Evolutionary conservation across 352 stramenopile genomes (phyloP).

Genomic region (Pseudoperonospora humuli): DNA sequence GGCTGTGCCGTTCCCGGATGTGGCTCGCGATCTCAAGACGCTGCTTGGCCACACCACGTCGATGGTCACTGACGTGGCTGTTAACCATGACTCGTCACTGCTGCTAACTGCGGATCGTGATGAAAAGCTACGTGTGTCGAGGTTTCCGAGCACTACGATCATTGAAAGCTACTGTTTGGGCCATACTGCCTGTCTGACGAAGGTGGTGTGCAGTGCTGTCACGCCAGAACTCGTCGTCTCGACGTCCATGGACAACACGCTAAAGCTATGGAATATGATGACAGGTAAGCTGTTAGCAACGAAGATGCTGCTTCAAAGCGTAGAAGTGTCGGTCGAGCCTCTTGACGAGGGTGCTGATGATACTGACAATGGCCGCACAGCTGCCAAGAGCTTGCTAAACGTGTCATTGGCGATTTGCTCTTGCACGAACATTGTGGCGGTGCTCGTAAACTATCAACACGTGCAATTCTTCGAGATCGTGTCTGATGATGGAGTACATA

Average conservation of each 20-base stretch:
- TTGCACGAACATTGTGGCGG: constrained; percentile 43
- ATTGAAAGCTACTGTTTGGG: constrained; percentile 82
- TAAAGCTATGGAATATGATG: constrained; percentile 68
- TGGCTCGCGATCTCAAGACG: constrained; percentile 57
- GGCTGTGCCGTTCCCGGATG: constrained; percentile 65
- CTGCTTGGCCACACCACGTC: constrained; percentile 81
- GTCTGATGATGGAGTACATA: constrained; percentile 8
- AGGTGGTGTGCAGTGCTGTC: constrained; percentile 36
- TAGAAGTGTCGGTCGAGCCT: constrained; percentile 20
- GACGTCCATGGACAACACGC: constrained; percentile 72
- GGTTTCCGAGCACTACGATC: constrained; percentile 62
- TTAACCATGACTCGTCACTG: constrained; percentile 43
- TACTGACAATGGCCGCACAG: constrained; percentile 21
- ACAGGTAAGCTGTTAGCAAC: constrained; percentile 49
- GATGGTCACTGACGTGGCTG: constrained; percentile 72
- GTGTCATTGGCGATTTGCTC: constrained; percentile 54
- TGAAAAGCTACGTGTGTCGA: constrained; percentile 80
- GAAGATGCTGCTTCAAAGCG: constrained; percentile 28
- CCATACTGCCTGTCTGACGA: constrained; percentile 59
- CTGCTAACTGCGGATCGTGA: constrained; percentile 75
- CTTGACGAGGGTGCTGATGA: constrained; percentile 18
- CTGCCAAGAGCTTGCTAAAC: constrained; percentile 40
- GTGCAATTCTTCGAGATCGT: constrained; percentile 55
- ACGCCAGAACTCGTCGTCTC: constrained; percentile 54
- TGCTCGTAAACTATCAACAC: constrained; percentile 41